Evolutionary conservation across 2,329 filamentous ascomycete species (phyloP).

Genomic region (Pestalotiopsis sp.): DNA sequence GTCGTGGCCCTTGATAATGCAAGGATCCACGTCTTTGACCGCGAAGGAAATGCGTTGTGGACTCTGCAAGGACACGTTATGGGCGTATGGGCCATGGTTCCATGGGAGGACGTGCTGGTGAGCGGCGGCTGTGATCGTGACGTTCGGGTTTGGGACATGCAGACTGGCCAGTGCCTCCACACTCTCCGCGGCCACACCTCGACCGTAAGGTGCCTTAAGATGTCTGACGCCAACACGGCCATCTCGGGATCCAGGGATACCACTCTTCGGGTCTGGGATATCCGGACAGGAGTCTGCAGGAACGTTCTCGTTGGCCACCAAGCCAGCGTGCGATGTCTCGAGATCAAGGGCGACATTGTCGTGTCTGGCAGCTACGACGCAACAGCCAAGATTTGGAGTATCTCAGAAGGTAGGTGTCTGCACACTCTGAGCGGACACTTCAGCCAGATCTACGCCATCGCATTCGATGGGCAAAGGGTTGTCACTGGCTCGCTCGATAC

Average conservation of each 20-base stretch:
- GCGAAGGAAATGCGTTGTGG: slow-evolving; percentile 83
- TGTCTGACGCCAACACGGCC: slow-evolving; percentile 91
- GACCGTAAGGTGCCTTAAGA: slow-evolving; percentile 95
- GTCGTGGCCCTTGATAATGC: slow-evolving; percentile 97
- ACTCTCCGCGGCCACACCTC: slow-evolving; percentile 93
- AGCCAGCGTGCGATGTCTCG: slow-evolving; percentile 90
- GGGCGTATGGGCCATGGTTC: slow-evolving; percentile 99
- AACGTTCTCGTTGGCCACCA: slow-evolving; percentile 94
- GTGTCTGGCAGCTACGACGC: slow-evolving; percentile 99
- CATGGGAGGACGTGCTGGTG: slow-evolving; percentile 92
- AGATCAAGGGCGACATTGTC: slow-evolving; percentile 94
- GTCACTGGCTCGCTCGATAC: slow-evolving; percentile 96
- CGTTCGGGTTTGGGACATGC: slow-evolving; percentile 95
- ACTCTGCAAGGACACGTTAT: slow-evolving; percentile 95
- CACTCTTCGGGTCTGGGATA: slow-evolving; percentile 93
- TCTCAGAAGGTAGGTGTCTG: slow-evolving; percentile 90
- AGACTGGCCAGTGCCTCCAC: slow-evolving; percentile 78
- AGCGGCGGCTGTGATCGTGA: slow-evolving; percentile 96
- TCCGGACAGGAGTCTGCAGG: slow-evolving; percentile 82
- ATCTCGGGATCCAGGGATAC: slow-evolving; percentile 97
- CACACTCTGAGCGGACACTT: slow-evolving; percentile 92
- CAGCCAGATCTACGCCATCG: slow-evolving; percentile 98
- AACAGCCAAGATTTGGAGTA: slow-evolving; percentile 96
- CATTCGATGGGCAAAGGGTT: slow-evolving; percentile 91
- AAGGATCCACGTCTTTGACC: slow-evolving; percentile 97